These are phyloP conservation scores for Fraxinus sp. DNA, from an alignment of 305 asterid species.

Conservation along the genomic window DNA sequence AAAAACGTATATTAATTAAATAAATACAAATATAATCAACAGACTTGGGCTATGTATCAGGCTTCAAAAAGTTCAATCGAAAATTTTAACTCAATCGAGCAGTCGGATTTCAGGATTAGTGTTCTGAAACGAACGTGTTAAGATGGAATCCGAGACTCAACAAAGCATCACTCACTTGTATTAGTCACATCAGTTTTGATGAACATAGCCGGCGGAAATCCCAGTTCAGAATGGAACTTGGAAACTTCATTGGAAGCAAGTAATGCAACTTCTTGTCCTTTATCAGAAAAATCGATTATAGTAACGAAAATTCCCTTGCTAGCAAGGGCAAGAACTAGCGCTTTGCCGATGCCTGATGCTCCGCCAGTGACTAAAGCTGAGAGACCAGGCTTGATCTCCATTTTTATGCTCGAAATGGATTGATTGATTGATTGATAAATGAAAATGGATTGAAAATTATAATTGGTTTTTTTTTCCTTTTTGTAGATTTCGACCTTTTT, in stretches of 20 bases:
- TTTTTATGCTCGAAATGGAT: constrained; percentile 12
- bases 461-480: too few species aligned
- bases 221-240: constrained; percentile 45
- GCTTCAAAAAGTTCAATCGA: background rate
- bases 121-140: background rate
- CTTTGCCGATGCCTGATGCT: constrained; percentile 90
- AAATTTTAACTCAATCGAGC: background rate
- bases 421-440: background rate
- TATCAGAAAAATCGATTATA: constrained; percentile 61
- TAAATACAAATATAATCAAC: background rate
- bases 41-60: background rate
- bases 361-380: constrained; percentile 97
- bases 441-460: too few species aligned
- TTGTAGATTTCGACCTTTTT: too few species aligned
- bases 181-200: constrained; percentile 69
- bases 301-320: constrained; percentile 77
- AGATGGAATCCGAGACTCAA: background rate
- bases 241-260: constrained; percentile 56
- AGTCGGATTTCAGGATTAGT: background rate
- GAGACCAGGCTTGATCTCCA: constrained; percentile 89
- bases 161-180: constrained; percentile 32
- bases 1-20: background rate
- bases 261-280: constrained; percentile 55
- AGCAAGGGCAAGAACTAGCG: constrained; percentile 75
- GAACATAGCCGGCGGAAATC: constrained; percentile 54